Percentiles rank a stretch among this genome's conserved stretches.
These are phyloP conservation scores for Penicillium occitanis DNA, from an alignment of 2,329 filamentous ascomycete species.

Conservation along the genomic window DNA sequence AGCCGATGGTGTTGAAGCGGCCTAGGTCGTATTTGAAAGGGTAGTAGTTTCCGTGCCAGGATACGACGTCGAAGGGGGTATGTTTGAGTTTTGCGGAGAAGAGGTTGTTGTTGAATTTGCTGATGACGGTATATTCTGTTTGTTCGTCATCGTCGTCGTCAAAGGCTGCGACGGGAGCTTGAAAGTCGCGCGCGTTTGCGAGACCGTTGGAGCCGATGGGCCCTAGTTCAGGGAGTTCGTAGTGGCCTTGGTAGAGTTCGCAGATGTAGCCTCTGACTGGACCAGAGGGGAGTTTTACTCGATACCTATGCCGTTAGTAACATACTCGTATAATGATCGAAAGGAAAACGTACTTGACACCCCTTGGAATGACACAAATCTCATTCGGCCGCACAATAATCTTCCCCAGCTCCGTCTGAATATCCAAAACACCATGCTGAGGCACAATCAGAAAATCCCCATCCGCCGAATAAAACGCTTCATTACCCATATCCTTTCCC, in stretches of 20 bases:
- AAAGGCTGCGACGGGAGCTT: slow-evolving; percentile 68
- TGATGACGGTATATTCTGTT: slow-evolving; percentile 55
- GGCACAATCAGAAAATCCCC: slow-evolving; percentile 75
- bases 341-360: slow-evolving; percentile 53
- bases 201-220: slow-evolving; percentile 72
- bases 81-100: slow-evolving; percentile 67
- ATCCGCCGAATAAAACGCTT: slow-evolving; percentile 82
- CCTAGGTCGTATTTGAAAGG: slow-evolving; percentile 81
- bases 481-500: slow-evolving; percentile 72
- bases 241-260: slow-evolving; percentile 72
- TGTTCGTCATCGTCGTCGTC: slow-evolving; percentile 59
- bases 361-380: slow-evolving; percentile 73
- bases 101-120: slow-evolving; percentile 67
- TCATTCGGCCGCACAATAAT: slow-evolving; percentile 75
- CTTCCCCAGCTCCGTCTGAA: slow-evolving; percentile 73
- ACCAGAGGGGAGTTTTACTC: slow-evolving; percentile 63
- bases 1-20: slow-evolving; percentile 72
- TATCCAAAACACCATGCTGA: slow-evolving; percentile 71
- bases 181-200: slow-evolving; percentile 75
- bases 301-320: slow-evolving; percentile 50
- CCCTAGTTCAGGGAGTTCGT: slow-evolving; percentile 68
- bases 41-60: slow-evolving; percentile 78
- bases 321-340: not conserved
- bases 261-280: slow-evolving; percentile 71
- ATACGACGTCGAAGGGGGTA: slow-evolving; percentile 75